phyloP scores from a whole-genome alignment of 305 asterid genomes.

The Plantago rigida region DNA sequence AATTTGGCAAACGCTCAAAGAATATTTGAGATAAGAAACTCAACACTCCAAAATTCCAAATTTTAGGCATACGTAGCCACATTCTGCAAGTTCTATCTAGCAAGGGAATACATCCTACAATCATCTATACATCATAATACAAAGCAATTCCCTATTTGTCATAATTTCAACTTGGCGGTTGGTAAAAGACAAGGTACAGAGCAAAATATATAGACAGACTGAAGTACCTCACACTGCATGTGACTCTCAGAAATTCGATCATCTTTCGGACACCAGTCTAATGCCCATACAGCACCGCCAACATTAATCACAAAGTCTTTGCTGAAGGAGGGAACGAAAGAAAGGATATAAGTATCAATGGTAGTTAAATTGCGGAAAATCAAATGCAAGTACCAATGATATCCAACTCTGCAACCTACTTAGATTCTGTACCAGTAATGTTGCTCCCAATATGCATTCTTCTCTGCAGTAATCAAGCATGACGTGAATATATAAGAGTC shows the following conservation, averaged over 20 bases:
- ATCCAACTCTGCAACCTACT: conserved; percentile 34
- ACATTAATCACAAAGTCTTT: conserved; percentile 66
- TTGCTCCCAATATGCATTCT: conserved; percentile 24
- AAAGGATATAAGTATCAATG: conserved; percentile 18
- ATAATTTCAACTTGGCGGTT: conserved; percentile 6
- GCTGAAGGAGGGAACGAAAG: conserved; percentile 36
- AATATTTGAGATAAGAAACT: not conserved
- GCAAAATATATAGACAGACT: conserved; percentile 12
- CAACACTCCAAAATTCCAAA: not conserved
- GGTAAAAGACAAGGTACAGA: not conserved
- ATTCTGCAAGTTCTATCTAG: conserved; percentile 4
- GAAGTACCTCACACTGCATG: conserved; percentile 55
- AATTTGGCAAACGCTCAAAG: not conserved
- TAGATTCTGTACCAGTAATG: conserved; percentile 25
- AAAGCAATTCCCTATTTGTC: not conserved
- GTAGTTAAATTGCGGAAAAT: not conserved
- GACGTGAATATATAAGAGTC: conserved; percentile 4
- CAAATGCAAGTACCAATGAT: conserved; percentile 17
- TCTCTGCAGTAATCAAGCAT: conserved; percentile 30
- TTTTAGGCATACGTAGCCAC: conserved; percentile 16
- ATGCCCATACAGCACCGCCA: conserved; percentile 86
- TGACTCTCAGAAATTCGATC: conserved; percentile 32
- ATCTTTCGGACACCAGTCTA: conserved; percentile 90
- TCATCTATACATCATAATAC: conserved; percentile 1
- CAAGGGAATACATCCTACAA: not conserved